Base-by-base conservation (phyloP, 306 rosid species). In the Rosa rugosa region DNA sequence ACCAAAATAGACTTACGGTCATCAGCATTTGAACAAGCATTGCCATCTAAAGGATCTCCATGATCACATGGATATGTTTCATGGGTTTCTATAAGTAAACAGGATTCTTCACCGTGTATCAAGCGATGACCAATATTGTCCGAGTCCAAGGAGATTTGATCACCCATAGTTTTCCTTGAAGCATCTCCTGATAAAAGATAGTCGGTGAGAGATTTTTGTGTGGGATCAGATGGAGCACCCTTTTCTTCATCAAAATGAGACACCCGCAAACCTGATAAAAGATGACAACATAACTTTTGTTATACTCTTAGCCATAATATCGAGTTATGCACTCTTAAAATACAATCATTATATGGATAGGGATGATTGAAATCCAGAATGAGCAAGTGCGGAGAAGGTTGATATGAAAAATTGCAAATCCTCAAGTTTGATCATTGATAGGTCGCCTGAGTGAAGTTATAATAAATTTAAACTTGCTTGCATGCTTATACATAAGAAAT, bases 211-310 rank as follows among this genome's bases (percentile, higher is more conserved):
- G 93, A 72, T 86, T 82, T 91, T 84, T 95, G 99, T 45, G 87
- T 84, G 23, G 92, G 93, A 85, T 92, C 97, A 69, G 83, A 76
- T 54, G 81, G 72, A 79, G 80, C 80, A 78, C 81, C 85, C 82
- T 78, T 83, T 46, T 87, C 91, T 82, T 84, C 90, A 80, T 81
- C 84, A 69, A 95, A 88, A 36, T 92, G 97, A 42, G 99, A 92
- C 79, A 92, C 77, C 51, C 97, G 90, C 77, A 95, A 84, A 53
- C 99, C 99, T 95, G 86, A 80, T n/a, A 79, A 12, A 71, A 79
- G 84, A 75, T 42, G 51, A 74, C 77, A 40, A 54, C 22, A 65
- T 27, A 51, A 50, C n/a, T 80, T 20, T 44, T 60, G 22, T 70
- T 65, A 72, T 59, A 36, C 51, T 11, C 47, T 51, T 23, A 6